Percentiles rank a stretch among this genome's conserved stretches.
These are phyloP conservation scores for Lipomyces yarrowii DNA, from an alignment of 1,139 yeast genomes.

Conservation along the genomic window DNA sequence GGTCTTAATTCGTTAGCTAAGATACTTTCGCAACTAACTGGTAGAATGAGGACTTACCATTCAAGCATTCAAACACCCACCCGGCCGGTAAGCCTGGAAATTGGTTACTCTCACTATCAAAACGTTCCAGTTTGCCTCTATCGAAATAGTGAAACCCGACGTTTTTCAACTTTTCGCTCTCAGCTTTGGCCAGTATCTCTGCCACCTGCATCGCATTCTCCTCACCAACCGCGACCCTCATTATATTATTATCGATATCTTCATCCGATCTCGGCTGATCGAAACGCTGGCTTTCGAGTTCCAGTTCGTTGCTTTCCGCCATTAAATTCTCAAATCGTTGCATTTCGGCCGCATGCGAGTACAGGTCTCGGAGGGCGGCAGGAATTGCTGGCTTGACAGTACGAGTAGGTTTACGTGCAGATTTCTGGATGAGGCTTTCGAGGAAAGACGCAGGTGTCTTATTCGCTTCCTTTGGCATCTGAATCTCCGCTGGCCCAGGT, in stretches of 20 bases:
- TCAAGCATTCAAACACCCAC: not conserved
- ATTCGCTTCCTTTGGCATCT: not conserved
- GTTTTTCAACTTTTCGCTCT: not conserved
- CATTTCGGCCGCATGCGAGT: not conserved
- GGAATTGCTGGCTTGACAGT: not conserved
- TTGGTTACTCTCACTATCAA: not conserved
- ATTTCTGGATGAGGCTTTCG: not conserved
- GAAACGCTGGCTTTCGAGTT: not conserved
- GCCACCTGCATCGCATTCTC: slow-evolving; percentile 8
- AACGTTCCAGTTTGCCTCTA: not conserved
- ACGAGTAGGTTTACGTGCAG: not conserved
- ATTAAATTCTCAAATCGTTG: not conserved
- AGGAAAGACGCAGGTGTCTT: not conserved
- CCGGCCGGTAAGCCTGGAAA: slow-evolving; percentile 9
- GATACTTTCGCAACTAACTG: not conserved
- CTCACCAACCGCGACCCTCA: slow-evolving; percentile 5
- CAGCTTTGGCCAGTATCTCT: not conserved
- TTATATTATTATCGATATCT: not conserved
- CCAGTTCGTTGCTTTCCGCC: not conserved
- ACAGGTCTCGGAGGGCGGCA: not conserved
- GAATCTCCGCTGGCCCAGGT: not conserved
- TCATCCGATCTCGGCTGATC: not conserved
- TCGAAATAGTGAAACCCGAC: slow-evolving; percentile 8
- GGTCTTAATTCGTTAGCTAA: slow-evolving; percentile 1
- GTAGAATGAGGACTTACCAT: not conserved